Percentiles rank a stretch among this genome's conserved stretches.
These are phyloP conservation scores for Tetrapisispora iriomotensis DNA, from an alignment of 805 yeast species.

Conservation along the genomic window DNA sequence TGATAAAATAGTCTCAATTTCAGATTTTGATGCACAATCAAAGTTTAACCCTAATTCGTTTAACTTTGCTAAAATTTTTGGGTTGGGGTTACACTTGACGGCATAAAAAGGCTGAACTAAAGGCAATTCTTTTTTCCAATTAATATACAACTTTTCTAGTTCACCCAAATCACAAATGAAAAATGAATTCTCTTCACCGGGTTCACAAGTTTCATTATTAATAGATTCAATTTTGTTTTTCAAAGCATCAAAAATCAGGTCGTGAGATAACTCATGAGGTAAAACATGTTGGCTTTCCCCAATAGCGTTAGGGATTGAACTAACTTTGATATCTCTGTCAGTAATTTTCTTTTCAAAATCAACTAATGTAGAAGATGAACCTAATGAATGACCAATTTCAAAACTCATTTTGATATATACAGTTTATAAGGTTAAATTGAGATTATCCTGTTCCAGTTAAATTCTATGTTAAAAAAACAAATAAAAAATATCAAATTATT, in stretches of 20 bases:
- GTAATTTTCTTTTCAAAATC: conserved; percentile 2
- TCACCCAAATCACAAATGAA: conserved; percentile 80
- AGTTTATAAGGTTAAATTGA: too few relatives aligned
- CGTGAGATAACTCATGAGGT: conserved; percentile 28
- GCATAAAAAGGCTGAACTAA: conserved; percentile 84
- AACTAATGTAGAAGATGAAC: conserved; percentile 8
- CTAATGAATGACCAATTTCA: background rate
- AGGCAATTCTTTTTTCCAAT: conserved; percentile 62
- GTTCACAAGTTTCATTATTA: conserved; percentile 49
- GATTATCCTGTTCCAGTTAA: too few relatives aligned
- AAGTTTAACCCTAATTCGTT: conserved; percentile 61
- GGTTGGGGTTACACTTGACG: conserved; percentile 83
- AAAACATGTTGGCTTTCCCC: conserved; percentile 2
- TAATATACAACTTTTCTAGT: conserved; percentile 46
- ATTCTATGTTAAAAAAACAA: too few relatives aligned
- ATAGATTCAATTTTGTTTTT: conserved; percentile 33
- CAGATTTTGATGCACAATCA: conserved; percentile 88
- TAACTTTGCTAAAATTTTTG: conserved; percentile 45
- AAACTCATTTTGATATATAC: background rate
- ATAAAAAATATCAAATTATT: too few relatives aligned
- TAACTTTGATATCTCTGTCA: background rate
- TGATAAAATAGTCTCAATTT: conserved; percentile 56
- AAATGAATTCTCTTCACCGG: conserved; percentile 80
- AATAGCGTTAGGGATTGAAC: background rate
- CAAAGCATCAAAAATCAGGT: conserved; percentile 33